Conservation (phyloP, 768 basidiomycete species). For the Mrakia frigida region DNA sequence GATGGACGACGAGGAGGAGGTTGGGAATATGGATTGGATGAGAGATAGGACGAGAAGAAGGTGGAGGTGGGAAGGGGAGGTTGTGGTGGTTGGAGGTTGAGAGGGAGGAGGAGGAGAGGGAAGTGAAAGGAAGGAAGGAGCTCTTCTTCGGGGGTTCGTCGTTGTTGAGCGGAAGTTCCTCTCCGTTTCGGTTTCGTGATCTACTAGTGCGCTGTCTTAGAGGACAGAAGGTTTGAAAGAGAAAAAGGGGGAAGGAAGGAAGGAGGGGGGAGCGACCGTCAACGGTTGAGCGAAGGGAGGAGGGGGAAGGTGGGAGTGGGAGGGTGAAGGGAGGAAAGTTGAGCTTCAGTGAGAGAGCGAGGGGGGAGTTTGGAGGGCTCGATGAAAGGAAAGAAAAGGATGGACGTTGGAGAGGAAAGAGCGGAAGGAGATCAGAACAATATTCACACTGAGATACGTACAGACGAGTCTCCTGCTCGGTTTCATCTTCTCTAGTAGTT, state of each 20-base stretch:
- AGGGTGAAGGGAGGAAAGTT: background rate
- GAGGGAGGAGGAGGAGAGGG: background rate
- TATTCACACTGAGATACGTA: no score
- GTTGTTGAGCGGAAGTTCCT: background rate
- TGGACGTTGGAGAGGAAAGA: no score
- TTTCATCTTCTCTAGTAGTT: no score
- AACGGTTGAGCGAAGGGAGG: background rate
- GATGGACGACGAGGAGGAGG: background rate
- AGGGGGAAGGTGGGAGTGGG: background rate
- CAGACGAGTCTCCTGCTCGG: no score
- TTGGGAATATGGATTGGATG: background rate
- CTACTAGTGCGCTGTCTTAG: no score
- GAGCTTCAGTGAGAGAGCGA: background rate
- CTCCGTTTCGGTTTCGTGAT: no score
- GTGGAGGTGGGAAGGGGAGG: background rate
- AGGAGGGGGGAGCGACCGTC: no score
- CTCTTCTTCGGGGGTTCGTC: background rate
- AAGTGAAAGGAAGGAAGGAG: background rate
- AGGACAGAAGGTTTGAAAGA: no score
- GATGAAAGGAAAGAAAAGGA: no score
- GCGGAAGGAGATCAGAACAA: no score
- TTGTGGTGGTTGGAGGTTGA: background rate
- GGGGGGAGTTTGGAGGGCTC: background rate
- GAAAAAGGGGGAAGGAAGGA: no score
- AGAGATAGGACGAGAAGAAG: conserved; percentile 17